These are phyloP conservation scores for Funneliformis geosporum DNA, from an alignment of 192 early-diverging fungal species.

Conservation along the genomic window DNA sequence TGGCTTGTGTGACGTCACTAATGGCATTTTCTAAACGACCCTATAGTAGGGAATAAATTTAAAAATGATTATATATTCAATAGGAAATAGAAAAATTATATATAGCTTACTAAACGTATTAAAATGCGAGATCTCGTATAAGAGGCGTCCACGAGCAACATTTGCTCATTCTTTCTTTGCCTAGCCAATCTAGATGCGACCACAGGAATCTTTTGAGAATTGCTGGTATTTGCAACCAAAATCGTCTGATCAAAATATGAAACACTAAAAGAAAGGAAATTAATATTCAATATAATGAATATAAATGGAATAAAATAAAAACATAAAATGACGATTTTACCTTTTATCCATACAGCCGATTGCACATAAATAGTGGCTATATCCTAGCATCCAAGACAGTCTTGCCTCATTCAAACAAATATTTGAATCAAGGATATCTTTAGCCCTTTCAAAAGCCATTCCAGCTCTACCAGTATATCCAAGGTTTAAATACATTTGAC, in stretches of 20 bases:
- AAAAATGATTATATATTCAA: neutral
- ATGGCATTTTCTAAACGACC: conserved; percentile 49
- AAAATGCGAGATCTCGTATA: conserved; percentile 45
- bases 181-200: conserved; percentile 1
- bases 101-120: conserved; percentile 3
- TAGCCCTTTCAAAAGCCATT: conserved; percentile 53
- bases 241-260: conserved; percentile 6
- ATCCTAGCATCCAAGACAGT: conserved; percentile 52
- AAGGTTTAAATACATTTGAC: conserved; percentile 56
- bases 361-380: conserved; percentile 56
- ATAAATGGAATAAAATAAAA: neutral
- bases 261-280: neutral
- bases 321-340: neutral
- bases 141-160: conserved; percentile 41
- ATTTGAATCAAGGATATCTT: conserved; percentile 36
- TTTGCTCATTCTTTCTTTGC: conserved; percentile 30
- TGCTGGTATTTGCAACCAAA: neutral
- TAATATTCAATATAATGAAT: neutral
- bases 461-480: conserved; percentile 79
- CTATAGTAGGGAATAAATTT: conserved; percentile 14
- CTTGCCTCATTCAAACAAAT: conserved; percentile 32
- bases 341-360: conserved; percentile 64
- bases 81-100: neutral
- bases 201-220: neutral
- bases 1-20: conserved; percentile 35